Evolutionary conservation across 2,329 filamentous ascomycete species (phyloP), one percentile per base, ranked within the genome.

Genomic region (Tolypocladium nubicola): DNA sequence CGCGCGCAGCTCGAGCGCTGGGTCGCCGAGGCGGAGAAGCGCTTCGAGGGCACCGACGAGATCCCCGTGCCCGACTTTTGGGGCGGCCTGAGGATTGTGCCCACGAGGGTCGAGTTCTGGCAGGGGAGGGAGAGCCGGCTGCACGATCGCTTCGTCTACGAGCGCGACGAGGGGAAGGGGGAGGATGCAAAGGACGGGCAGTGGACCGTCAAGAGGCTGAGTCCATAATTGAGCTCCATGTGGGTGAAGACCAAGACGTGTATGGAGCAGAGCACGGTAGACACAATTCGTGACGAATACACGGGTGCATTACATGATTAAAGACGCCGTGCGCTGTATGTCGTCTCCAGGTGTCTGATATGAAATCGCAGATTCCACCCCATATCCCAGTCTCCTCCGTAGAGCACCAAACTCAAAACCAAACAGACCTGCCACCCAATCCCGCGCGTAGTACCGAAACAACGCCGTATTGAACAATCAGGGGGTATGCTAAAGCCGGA

Each of bases 11-110:
- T 99, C 59, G 90, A 96, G 67, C 75, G 77, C 40, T 86, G 87
- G 78, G 91, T 97, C 0, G 78, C 77, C 61, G 90, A 96, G 66
- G 80, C 86, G 40, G 89, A 96, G 76, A 75, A 81, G 70, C 80
- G 76, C 63, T 99, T 96, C 69, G 80, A 86, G 47, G 89, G 84
- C 2, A 67, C 81, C 62, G 88, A 96, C 35, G 74, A 88, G 57
- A 96, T 99, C 62, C 92, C 92, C 1, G 85, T 97, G 54, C 94
- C 94, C 4, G 86, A 89, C 11, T 97, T 96, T 70, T 99, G 94
- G 94, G 94, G 94, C 37, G 94, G 94, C 0, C 70, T 97, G 70
- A 84, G 93, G 64, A 82, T 99, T 59, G 80, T 92, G 61, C 93
- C 94, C 0, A 88, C 91, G 67, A 83, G 84, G 65, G 81, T 99